phyloP scores from a whole-genome alignment of 1,284 basidiomycete species.

The Tremellales sp. region DNA sequence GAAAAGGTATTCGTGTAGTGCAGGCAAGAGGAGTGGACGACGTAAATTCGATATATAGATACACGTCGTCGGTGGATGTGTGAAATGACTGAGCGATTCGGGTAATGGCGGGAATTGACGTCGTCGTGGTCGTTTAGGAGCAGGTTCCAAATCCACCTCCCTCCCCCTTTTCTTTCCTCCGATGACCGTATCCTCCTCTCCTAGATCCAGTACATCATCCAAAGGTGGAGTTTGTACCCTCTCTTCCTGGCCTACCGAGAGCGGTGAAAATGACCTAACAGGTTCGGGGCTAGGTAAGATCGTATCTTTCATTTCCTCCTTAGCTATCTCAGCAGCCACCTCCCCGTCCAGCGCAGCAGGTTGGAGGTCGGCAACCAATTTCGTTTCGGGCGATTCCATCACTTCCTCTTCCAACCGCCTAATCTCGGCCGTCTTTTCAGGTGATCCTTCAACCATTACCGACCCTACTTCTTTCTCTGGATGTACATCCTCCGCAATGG shows the following conservation, averaged over 20 bases:
- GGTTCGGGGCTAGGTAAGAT: constrained; percentile 14
- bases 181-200: constrained; percentile 4
- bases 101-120: constrained; percentile 19
- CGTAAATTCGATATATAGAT: constrained; percentile 47
- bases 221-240: neutral
- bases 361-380: constrained; percentile 1
- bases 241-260: constrained; percentile 3
- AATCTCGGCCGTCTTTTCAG: neutral
- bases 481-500: constrained; percentile 3
- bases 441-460: neutral
- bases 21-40: constrained; percentile 37
- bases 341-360: constrained; percentile 22
- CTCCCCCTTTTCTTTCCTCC: neutral
- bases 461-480: neutral
- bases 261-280: constrained; percentile 14
- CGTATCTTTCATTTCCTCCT: constrained; percentile 21
- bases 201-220: constrained; percentile 7
- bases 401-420: neutral
- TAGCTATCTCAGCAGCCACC: constrained; percentile 17
- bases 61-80: constrained; percentile 36
- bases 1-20: constrained; percentile 31
- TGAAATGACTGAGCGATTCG: constrained; percentile 29
- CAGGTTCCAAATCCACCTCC: neutral
- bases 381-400: neutral
- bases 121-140: constrained; percentile 7